These are phyloP conservation scores for Blakeslea trispora DNA, from an alignment of 371 early-diverging fungal genomes.

Conservation along the genomic window DNA sequence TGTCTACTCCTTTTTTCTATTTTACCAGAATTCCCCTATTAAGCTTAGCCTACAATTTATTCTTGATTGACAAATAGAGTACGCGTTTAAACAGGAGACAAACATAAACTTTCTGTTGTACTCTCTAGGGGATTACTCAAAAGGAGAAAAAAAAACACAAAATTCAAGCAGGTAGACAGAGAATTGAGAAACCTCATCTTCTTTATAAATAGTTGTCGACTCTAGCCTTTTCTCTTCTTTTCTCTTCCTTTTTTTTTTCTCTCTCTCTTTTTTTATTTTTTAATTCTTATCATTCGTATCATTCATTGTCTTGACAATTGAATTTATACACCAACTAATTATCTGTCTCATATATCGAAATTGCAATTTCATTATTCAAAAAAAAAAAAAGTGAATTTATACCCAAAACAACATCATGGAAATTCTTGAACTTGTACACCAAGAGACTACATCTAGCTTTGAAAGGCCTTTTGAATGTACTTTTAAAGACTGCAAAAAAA, in stretches of 20 bases:
- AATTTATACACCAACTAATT: not conserved
- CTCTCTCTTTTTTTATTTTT: slow-evolving; percentile 5
- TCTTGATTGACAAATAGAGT: not conserved
- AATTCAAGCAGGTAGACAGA: not conserved
- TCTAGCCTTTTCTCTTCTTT: not conserved
- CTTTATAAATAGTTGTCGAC: slow-evolving; percentile 10
- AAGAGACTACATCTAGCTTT: slow-evolving; percentile 43
- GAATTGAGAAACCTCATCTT: not conserved
- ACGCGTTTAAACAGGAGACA: not conserved
- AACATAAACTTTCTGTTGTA: slow-evolving; percentile 1
- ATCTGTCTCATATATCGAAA: not conserved
- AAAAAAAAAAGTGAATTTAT: slow-evolving; percentile 1
- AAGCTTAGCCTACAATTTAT: not conserved
- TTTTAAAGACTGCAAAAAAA: slow-evolving; percentile 64
- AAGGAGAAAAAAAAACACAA: not conserved
- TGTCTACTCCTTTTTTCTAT: slow-evolving; percentile 7
- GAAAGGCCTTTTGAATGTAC: slow-evolving; percentile 62
- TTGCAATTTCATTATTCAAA: slow-evolving; percentile 6
- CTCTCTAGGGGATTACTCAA: slow-evolving; percentile 1
- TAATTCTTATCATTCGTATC: not conserved
- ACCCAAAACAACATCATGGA: slow-evolving; percentile 46
- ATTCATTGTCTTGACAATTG: slow-evolving; percentile 25
- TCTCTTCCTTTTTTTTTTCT: slow-evolving; percentile 1
- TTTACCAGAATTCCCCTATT: slow-evolving; percentile 3
- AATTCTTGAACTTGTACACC: slow-evolving; percentile 67